Base-by-base conservation (phyloP, 2,329 filamentous ascomycete species). In the Botrytis fabae region DNA sequence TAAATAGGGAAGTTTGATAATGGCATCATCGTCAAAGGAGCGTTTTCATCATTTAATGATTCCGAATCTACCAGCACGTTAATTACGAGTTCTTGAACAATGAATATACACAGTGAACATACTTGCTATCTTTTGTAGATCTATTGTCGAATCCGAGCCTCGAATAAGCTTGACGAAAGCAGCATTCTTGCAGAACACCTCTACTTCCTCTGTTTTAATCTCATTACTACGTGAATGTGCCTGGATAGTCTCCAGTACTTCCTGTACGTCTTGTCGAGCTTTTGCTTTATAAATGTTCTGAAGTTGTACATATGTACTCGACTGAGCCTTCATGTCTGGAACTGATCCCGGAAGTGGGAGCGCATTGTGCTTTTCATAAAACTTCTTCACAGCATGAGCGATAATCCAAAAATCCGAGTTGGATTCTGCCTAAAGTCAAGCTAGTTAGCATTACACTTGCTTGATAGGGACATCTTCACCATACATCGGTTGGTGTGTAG, bases 311-410 rank as follows among this genome's bases (percentile, higher is more conserved):
- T 99, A 99, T 75, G 97, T 92, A 72, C 87, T 89, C 5, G 95
- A 97, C 80, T 95, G 89, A 4, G 96, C 94, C 84, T 99, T 99
- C 96, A 99, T 99, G 81, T 99, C 96, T 2, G 97, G 96, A 2
- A 99, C 85, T 4, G 92, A 90, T 20, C 96, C 97, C 0, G 95
- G 92, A 0, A 99, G 85, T 25, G 96, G 96, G 8, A 99, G 86
- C 42, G 91, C 87, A 12, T 86, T 84, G 80, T 98, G 90, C 71
- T 89, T 89, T 16, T 87, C 82, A 81, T 95, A 91, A 82, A 99
- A 99, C 32, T 87, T 80, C 74, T 90, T 90, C 72, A 98, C 86
- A 0, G 95, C 95, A 72, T 90, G 87, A 14, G 93, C 92, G 77
- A 98, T 95, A 74, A 95, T 83, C 96, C 97, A 99, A 84, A 99